Percentiles rank a stretch among this genome's conserved stretches.
Conservation (phyloP, 2,329 filamentous ascomycete genomes). For the Phaeosphaeriaceae sp. region DNA sequence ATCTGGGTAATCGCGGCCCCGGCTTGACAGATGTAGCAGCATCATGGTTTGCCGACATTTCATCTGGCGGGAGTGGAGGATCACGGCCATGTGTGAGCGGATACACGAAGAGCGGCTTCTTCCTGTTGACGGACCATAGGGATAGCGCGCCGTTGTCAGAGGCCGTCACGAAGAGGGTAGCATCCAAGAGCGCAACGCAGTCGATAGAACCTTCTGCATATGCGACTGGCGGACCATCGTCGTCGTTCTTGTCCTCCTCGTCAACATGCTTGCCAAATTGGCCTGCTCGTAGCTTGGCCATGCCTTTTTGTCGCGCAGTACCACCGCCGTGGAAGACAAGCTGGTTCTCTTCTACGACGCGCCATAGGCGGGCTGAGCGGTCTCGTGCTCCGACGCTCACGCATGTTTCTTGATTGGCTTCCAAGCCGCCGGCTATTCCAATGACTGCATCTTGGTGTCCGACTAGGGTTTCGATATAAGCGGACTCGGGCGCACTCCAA, state of each 20-base stretch:
- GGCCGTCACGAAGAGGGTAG: slow-evolving; percentile 88
- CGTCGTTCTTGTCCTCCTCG: slow-evolving; percentile 51
- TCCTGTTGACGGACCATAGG: slow-evolving; percentile 90
- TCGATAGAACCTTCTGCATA: slow-evolving; percentile 86
- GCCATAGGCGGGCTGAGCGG: slow-evolving; percentile 91
- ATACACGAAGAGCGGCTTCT: slow-evolving; percentile 86
- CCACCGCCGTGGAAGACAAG: slow-evolving; percentile 91
- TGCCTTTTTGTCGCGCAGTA: slow-evolving; percentile 46
- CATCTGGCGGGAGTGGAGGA: slow-evolving; percentile 67
- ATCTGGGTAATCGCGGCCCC: slow-evolving; percentile 71
- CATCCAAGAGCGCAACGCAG: slow-evolving; percentile 87
- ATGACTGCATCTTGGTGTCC: slow-evolving; percentile 93
- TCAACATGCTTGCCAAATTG: slow-evolving; percentile 41
- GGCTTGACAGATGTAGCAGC: slow-evolving; percentile 59
- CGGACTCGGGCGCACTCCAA: slow-evolving; percentile 89
- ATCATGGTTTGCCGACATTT: slow-evolving; percentile 70
- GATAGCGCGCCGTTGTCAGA: slow-evolving; percentile 87
- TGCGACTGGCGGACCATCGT: slow-evolving; percentile 46
- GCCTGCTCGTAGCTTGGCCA: slow-evolving; percentile 44
- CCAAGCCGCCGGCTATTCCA: slow-evolving; percentile 67
- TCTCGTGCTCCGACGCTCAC: slow-evolving; percentile 90
- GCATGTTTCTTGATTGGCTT: slow-evolving; percentile 82
- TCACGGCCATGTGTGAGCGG: slow-evolving; percentile 86
- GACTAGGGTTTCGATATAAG: slow-evolving; percentile 94
- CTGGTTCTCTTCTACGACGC: slow-evolving; percentile 93